A percentile compares a stretch with the other conserved stretches of the same genome.
Evolutionary conservation across 2,329 filamentous ascomycete species (phyloP).

Genomic region (Fusarium chuoi): DNA sequence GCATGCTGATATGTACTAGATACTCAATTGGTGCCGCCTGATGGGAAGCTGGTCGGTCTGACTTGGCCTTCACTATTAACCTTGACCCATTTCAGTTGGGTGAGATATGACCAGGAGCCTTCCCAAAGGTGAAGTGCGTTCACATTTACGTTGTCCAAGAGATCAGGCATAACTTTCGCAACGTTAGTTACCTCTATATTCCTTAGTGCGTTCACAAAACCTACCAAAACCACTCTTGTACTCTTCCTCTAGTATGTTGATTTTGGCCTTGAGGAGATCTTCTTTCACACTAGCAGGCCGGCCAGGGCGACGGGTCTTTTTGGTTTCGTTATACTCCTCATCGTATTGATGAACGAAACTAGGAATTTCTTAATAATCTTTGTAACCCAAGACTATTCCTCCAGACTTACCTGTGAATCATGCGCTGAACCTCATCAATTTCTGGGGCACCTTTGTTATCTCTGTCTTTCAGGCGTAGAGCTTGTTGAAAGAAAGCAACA

Average conservation of each 20-base stretch:
- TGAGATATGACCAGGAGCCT: conserved; percentile 83
- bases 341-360: conserved; percentile 76
- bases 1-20: no score
- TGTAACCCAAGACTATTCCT: neutral
- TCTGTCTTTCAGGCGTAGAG: conserved; percentile 57
- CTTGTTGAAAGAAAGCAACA: conserved; percentile 74
- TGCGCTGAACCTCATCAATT: conserved; percentile 66
- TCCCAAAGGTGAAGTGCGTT: conserved; percentile 78
- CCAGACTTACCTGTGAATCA: conserved; percentile 67
- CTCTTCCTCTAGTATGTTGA: conserved; percentile 79
- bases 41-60: conserved; percentile 81
- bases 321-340: conserved; percentile 73
- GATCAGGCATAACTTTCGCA: conserved; percentile 75
- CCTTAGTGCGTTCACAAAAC: conserved; percentile 43
- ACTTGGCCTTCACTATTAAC: conserved; percentile 72
- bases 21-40: conserved; percentile 48
- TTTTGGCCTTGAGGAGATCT: conserved; percentile 78
- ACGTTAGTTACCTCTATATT: conserved; percentile 25
- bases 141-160: conserved; percentile 74
- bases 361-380: neutral
- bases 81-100: conserved; percentile 80
- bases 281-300: conserved; percentile 82
- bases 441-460: conserved; percentile 64
- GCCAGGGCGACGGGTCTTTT: conserved; percentile 78
- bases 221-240: conserved; percentile 83